Evolutionary conservation across 164 flowering plant genomes (phyloP), one percentile per base, ranked within the genome.

Genomic region (Stephania japonica): DNA sequence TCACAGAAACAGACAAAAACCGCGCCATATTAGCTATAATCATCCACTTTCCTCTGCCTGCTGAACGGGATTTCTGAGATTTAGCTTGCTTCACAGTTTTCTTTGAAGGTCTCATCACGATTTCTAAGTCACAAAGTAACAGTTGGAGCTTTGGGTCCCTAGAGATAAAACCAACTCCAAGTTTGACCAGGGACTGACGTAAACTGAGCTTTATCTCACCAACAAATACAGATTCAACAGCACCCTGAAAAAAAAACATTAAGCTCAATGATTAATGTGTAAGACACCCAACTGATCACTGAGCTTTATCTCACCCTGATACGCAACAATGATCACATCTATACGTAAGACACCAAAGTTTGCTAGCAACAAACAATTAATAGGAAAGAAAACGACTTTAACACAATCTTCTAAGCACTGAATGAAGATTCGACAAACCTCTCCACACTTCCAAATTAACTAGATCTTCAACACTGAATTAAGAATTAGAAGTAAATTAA

Each of bases 21-120:
- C 97, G 89, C n/a, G 97, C 97, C 79, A 93, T 79, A 73, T 89
- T 96, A 64, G 93, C 97, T 69, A 90, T 86, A 79, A 93, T 81
- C 92, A 86, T 91, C 95, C 93, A 92, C 85, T 90, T 93, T 75
- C 99, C 99, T 82, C 88, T 81, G 83, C 98, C 90, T 65, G 98
- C 83, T 64, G 80, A 75, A 65, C 87, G 94, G 50, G 95, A 47
- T 78, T 77, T 92, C 38, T 76, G 79, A 65, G 89, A 70, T 75
- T 75, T 86, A 65, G 81, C 24, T 79, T 85, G 88, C 81, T 82
- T 73, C 21, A 78, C 64, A 27, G 84, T 81, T 83, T 86, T 86
- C 42, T 25, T 84, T 14, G 90, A 82, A 78, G 89, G 76, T 75
- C 97, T 79, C 71, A 84, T 78, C 38, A 88, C 94, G 82, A 95